These are phyloP conservation scores for Marasmius sp. DNA, from an alignment of 1,284 basidiomycete species.

Conservation along the genomic window DNA sequence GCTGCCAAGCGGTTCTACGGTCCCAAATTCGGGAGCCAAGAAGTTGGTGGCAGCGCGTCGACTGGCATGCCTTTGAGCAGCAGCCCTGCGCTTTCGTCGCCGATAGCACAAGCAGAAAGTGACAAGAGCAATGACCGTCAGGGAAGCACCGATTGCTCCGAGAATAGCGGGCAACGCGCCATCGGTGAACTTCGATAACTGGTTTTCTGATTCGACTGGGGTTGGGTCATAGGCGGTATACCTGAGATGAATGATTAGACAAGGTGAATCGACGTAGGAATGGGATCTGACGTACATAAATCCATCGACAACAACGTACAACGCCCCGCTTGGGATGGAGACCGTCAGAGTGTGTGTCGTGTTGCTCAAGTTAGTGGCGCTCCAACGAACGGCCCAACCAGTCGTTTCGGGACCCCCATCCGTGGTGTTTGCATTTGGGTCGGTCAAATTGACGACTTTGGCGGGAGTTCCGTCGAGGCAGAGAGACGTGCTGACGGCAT, in stretches of 20 bases:
- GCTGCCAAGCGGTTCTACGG: background rate
- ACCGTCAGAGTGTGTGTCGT: slow-evolving; percentile 2
- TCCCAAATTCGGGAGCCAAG: slow-evolving; percentile 1
- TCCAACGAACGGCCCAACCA: background rate
- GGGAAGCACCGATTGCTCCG: background rate
- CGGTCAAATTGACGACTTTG: slow-evolving; percentile 5
- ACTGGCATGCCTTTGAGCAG: background rate
- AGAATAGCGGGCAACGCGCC: too few relatives aligned
- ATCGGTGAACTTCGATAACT: too few relatives aligned
- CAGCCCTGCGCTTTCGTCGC: background rate
- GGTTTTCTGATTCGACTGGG: too few relatives aligned
- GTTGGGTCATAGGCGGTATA: too few relatives aligned
- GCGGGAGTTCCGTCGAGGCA: background rate
- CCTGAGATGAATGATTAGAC: too few relatives aligned
- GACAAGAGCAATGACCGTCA: background rate
- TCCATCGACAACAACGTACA: slow-evolving; percentile 3
- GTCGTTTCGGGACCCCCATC: slow-evolving; percentile 5
- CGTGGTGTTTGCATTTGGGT: background rate
- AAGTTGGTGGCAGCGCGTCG: background rate
- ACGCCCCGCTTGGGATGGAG: slow-evolving; percentile 1
- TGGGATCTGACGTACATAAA: slow-evolving; percentile 1
- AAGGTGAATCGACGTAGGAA: too few relatives aligned
- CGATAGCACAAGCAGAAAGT: background rate
- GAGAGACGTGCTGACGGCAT: slow-evolving; percentile 2
- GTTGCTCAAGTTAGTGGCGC: slow-evolving; percentile 1